Percentiles rank a stretch among this genome's conserved stretches.
phyloP scores from a whole-genome alignment of 345 rosid genomes.

The Citropsis articulata region DNA sequence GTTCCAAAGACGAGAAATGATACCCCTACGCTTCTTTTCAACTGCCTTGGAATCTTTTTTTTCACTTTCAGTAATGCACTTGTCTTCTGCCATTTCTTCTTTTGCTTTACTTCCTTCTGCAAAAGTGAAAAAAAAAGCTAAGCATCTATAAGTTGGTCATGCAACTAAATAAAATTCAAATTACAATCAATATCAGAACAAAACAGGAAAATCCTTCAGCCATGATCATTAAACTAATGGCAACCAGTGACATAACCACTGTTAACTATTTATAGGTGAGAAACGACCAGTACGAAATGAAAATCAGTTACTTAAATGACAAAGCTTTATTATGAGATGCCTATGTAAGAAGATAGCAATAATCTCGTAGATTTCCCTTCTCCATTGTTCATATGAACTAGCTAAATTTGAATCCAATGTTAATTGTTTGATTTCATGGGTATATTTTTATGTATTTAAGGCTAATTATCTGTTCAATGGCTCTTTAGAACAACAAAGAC shows the following conservation, averaged over 20 bases:
- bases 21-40: slow-evolving; percentile 54
- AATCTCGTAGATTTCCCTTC: neutral
- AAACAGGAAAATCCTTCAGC: neutral
- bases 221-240: neutral
- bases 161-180: neutral
- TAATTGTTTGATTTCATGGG: neutral
- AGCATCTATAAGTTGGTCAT: neutral
- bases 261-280: neutral
- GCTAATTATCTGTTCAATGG: neutral
- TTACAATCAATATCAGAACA: too few relatives aligned
- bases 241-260: neutral
- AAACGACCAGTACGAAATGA: neutral
- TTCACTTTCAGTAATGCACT: slow-evolving; percentile 27
- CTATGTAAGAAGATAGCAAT: neutral
- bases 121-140: neutral
- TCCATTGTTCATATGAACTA: neutral
- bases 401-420: neutral
- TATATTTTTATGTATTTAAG: too few relatives aligned
- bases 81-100: slow-evolving; percentile 39
- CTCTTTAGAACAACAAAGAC: neutral
- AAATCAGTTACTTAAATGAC: neutral
- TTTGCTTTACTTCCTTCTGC: neutral
- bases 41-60: slow-evolving; percentile 26
- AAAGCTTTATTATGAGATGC: neutral
- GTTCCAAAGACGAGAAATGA: slow-evolving; percentile 73